A percentile compares a stretch with the other conserved stretches of the same genome.
Evolutionary conservation across 129 eudicot species (phyloP).

Genomic region (Flaveria ramosissima): DNA sequence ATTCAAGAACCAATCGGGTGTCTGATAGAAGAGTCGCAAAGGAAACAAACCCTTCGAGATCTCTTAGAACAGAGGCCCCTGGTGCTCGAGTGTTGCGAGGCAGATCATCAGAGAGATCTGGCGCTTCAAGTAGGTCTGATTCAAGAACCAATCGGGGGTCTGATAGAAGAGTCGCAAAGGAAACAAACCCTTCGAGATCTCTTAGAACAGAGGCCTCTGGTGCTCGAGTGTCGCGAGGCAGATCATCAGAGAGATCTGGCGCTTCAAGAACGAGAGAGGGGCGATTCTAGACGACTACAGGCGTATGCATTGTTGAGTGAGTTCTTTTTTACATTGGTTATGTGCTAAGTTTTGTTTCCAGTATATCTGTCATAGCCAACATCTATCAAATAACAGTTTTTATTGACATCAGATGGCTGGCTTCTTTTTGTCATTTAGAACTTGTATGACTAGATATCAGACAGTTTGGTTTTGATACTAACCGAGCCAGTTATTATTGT

Average conservation of each 20-base stretch:
- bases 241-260: neutral
- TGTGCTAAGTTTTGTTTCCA: neutral
- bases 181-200: neutral
- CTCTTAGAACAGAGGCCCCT: constrained; percentile 1
- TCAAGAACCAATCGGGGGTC: constrained; percentile 18
- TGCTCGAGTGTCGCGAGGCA: neutral
- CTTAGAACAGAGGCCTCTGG: constrained; percentile 4
- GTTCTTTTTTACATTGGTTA: constrained; percentile 6
- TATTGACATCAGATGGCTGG: neutral
- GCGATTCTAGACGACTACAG: neutral
- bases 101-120: constrained; percentile 4
- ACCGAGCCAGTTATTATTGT: neutral
- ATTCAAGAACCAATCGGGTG: constrained; percentile 18
- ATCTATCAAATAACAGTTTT: neutral
- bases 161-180: constrained; percentile 16
- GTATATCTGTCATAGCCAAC: neutral
- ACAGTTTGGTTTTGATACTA: neutral
- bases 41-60: neutral
- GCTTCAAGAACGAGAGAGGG: constrained; percentile 5
- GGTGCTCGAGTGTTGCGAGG: neutral
- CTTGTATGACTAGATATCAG: neutral
- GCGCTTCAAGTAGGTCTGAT: constrained; percentile 13
- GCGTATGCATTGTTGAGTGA: neutral
- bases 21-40: constrained; percentile 17
- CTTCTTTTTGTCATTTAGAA: neutral